These are phyloP conservation scores for Alternaria brassicicola DNA, from an alignment of 2,329 filamentous ascomycete species.

Conservation along the genomic window DNA sequence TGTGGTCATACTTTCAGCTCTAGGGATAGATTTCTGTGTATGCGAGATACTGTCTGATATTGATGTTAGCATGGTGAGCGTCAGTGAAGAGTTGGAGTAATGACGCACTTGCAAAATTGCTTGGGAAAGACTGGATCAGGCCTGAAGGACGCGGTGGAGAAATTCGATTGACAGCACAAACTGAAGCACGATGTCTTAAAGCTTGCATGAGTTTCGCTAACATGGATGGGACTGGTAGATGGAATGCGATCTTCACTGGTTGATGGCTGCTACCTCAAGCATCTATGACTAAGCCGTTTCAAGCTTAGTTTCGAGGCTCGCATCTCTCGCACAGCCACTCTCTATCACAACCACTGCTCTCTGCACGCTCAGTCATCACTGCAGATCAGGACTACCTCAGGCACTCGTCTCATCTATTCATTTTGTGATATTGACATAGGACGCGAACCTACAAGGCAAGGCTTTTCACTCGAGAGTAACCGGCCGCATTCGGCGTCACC, in stretches of 20 bases:
- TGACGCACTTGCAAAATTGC: conserved; percentile 21
- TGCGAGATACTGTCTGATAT: not conserved
- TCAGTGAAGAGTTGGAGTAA: not conserved
- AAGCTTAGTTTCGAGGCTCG: conserved; percentile 13
- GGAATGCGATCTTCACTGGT: not conserved
- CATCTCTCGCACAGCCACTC: conserved; percentile 5
- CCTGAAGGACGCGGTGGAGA: not conserved
- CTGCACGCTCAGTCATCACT: not conserved
- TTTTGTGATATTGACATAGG: not conserved
- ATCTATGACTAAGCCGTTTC: conserved; percentile 8
- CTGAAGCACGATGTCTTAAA: not conserved
- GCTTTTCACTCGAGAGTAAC: not conserved
- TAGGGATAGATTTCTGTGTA: not conserved
- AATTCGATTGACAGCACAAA: not conserved
- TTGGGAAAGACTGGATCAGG: not conserved
- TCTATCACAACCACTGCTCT: not conserved
- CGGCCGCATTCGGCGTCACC: not conserved
- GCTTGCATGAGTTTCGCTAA: conserved; percentile 7
- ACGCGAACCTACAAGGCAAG: not conserved
- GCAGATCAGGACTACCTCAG: not conserved
- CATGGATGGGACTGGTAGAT: conserved; percentile 16
- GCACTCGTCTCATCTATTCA: not conserved
- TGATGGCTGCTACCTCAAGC: conserved; percentile 10
- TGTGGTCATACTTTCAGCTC: conserved; percentile 4
- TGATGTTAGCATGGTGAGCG: not conserved